These are phyloP conservation scores for Solanum commersonii DNA, from an alignment of 257 asterid genomes.

Conservation along the genomic window DNA sequence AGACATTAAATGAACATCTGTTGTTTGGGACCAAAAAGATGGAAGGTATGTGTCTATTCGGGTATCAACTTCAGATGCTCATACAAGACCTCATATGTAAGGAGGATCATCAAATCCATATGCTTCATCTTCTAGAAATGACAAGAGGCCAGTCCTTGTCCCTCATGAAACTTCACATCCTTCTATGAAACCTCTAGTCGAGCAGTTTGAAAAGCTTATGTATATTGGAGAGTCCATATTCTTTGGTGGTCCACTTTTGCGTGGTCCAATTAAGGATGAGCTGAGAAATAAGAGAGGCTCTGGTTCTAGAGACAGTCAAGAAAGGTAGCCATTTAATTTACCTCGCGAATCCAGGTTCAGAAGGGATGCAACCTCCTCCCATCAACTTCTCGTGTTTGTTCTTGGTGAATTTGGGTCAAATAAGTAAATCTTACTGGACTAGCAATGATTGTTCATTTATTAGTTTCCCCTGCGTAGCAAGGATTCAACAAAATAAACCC, in stretches of 20 bases:
- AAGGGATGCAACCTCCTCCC: conserved; percentile 62
- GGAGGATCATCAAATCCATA: conserved; percentile 15
- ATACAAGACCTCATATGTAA: conserved; percentile 27
- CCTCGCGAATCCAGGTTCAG: conserved; percentile 49
- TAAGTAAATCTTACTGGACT: conserved; percentile 17
- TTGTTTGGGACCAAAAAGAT: conserved; percentile 96
- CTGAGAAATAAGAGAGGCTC: conserved; percentile 35
- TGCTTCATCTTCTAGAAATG: conserved; percentile 20
- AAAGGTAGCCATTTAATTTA: conserved; percentile 24
- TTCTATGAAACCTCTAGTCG: conserved; percentile 22
- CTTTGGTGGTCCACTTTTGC: conserved; percentile 90
- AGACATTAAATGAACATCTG: conserved; percentile 82
- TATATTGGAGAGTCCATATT: conserved; percentile 81
- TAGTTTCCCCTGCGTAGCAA: neutral
- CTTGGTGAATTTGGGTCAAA: conserved; percentile 56
- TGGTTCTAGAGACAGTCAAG: conserved; percentile 33
- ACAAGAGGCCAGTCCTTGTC: conserved; percentile 22
- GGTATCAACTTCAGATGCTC: conserved; percentile 50
- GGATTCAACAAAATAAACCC: conserved; percentile 28
- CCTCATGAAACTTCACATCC: conserved; percentile 25
- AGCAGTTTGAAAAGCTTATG: conserved; percentile 51
- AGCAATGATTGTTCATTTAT: neutral
- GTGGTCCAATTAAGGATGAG: conserved; percentile 46
- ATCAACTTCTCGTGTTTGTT: conserved; percentile 85
- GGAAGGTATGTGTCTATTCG: conserved; percentile 84